phyloP scores from a whole-genome alignment of 1,139 yeast genomes.

The Yamadazyma oceani region DNA sequence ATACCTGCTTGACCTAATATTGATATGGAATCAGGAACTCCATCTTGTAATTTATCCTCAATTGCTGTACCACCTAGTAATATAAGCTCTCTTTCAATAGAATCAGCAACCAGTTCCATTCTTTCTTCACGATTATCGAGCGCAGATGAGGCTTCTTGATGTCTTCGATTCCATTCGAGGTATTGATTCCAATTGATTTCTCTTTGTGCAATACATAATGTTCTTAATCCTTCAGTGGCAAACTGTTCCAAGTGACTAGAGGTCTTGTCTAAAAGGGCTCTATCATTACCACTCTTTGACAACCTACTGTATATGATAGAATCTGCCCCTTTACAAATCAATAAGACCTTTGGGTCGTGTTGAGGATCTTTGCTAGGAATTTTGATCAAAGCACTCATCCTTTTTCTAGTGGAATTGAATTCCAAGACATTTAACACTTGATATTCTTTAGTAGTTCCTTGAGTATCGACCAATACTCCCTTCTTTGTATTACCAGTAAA shows the following conservation, averaged over 20 bases:
- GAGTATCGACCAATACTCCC: conserved; percentile 43
- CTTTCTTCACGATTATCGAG: conserved; percentile 43
- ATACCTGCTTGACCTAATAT: conserved; percentile 49
- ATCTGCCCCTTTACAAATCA: conserved; percentile 53
- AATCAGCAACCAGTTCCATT: conserved; percentile 49
- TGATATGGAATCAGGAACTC: conserved; percentile 50
- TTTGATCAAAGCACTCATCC: conserved; percentile 92
- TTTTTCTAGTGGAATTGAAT: conserved; percentile 52
- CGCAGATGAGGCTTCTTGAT: conserved; percentile 42
- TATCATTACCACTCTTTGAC: conserved; percentile 32
- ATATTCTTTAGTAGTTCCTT: conserved; percentile 45
- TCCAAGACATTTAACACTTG: conserved; percentile 53
- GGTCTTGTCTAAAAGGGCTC: conserved; percentile 32
- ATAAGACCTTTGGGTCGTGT: conserved; percentile 39
- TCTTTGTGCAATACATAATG: conserved; percentile 48
- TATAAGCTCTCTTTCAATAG: conserved; percentile 44
- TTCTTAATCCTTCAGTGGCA: conserved; percentile 51
- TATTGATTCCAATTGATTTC: conserved; percentile 45
- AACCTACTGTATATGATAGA: conserved; percentile 45
- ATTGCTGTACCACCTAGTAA: conserved; percentile 54
- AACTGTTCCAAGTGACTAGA: conserved; percentile 43
- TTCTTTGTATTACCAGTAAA: conserved; percentile 48
- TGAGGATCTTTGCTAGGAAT: conserved; percentile 36
- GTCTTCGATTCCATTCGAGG: conserved; percentile 43
- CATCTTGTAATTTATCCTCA: conserved; percentile 52